Conservation (phyloP, 768 basidiomycete species). For the Tylopilus rubrobrunneus region DNA sequence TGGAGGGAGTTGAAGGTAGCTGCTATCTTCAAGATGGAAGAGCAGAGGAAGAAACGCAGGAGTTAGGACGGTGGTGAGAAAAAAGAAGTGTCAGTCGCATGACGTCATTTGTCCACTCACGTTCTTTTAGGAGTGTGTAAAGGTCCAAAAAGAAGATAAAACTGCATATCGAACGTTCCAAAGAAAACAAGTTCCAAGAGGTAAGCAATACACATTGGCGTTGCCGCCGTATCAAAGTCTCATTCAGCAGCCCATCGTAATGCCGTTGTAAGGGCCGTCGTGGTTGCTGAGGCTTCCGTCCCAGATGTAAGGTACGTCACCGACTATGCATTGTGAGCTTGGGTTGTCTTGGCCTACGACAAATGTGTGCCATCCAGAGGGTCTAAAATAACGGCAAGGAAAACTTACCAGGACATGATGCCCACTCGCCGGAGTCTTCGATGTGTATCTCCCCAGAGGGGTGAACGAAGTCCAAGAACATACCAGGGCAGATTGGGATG, state of each 20-base stretch:
- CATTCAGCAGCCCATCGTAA: constrained; percentile 26
- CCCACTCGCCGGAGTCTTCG: constrained; percentile 46
- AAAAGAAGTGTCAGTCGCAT: too few species aligned
- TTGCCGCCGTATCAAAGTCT: neutral
- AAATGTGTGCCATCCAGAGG: neutral
- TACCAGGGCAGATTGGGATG: constrained; percentile 34
- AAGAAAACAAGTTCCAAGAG: too few species aligned
- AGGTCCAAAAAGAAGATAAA: too few species aligned
- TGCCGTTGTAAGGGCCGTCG: constrained; percentile 35
- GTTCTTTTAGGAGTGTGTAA: too few species aligned
- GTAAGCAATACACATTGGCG: neutral
- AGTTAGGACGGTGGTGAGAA: too few species aligned
- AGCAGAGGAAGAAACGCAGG: too few species aligned
- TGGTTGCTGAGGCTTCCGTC: constrained; percentile 42
- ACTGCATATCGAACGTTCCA: too few species aligned
- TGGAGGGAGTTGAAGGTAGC: too few species aligned
- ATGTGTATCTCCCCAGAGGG: constrained; percentile 43
- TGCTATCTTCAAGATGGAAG: too few species aligned
- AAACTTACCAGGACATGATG: constrained; percentile 45
- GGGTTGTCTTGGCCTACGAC: constrained; percentile 54
- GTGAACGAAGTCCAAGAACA: constrained; percentile 39
- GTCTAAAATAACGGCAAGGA: neutral
- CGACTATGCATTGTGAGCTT: constrained; percentile 29
- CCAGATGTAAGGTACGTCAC: constrained; percentile 39
- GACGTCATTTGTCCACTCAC: too few species aligned